A percentile compares a stretch with the other conserved stretches of the same genome.
phyloP scores from a whole-genome alignment of 805 yeast species.

The Metschnikowia lachancei region DNA sequence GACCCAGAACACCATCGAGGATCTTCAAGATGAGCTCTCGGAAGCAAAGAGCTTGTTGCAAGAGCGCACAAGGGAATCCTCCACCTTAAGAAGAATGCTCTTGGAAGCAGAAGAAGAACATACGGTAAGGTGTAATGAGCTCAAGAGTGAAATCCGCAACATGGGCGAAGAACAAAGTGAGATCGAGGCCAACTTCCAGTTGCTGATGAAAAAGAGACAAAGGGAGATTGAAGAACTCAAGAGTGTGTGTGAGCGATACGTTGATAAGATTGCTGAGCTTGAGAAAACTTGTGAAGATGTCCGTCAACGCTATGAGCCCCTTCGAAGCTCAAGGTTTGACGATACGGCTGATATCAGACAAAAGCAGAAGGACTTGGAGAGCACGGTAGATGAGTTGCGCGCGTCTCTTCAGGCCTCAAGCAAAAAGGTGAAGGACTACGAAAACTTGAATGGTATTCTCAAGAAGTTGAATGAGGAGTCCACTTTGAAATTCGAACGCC shows the following conservation, averaged over 20 bases:
- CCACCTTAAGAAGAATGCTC: constrained; percentile 65
- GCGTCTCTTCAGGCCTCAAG: constrained; percentile 52
- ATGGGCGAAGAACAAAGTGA: constrained; percentile 60
- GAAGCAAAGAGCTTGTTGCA: constrained; percentile 72
- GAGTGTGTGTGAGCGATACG: constrained; percentile 42
- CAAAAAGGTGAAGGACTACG: constrained; percentile 53
- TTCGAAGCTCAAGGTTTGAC: constrained; percentile 20
- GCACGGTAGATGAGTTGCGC: constrained; percentile 45
- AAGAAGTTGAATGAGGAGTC: constrained; percentile 64
- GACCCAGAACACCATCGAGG: constrained; percentile 54
- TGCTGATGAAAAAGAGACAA: constrained; percentile 51
- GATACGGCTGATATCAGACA: constrained; percentile 9
- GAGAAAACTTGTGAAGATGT: constrained; percentile 32
- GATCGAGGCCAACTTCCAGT: constrained; percentile 52
- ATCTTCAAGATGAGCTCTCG: constrained; percentile 75
- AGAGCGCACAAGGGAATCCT: constrained; percentile 77
- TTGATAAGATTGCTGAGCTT: constrained; percentile 38
- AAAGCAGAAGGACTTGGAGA: constrained; percentile 24
- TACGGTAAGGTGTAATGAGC: constrained; percentile 50
- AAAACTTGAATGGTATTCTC: constrained; percentile 50
- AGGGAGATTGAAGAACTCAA: constrained; percentile 63
- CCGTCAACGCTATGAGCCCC: constrained; percentile 27
- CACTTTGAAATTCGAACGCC: constrained; percentile 61
- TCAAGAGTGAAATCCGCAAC: constrained; percentile 49
- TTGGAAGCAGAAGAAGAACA: constrained; percentile 65